These are phyloP conservation scores for Linnemannia hyalina DNA, from an alignment of 192 early-diverging fungal genomes.

Conservation along the genomic window DNA sequence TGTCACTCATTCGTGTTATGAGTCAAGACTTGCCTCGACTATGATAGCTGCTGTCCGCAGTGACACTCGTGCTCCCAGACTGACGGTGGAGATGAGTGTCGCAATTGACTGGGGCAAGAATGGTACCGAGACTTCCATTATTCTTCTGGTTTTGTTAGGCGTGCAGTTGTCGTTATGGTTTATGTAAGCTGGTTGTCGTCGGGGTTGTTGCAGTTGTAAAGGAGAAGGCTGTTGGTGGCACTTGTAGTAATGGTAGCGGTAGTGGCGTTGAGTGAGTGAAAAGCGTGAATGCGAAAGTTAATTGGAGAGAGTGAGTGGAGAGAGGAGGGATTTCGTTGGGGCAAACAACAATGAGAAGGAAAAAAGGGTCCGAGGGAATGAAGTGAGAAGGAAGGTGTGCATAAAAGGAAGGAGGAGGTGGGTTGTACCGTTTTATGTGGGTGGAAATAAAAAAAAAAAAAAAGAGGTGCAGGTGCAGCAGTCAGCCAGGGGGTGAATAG, in stretches of 20 bases:
- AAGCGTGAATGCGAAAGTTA: neutral
- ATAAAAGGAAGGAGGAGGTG: neutral
- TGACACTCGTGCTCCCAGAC: slow-evolving; percentile 71
- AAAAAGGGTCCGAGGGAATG: slow-evolving; percentile 3
- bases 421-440: neutral
- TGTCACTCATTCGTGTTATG: neutral
- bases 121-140: slow-evolving; percentile 56
- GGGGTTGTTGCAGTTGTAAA: neutral
- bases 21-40: slow-evolving; percentile 61
- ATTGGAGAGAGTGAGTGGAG: neutral
- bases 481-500: neutral
- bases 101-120: slow-evolving; percentile 72
- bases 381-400: neutral
- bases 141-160: neutral
- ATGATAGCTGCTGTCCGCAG: slow-evolving; percentile 69
- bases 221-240: neutral
- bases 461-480: neutral
- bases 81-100: slow-evolving; percentile 69
- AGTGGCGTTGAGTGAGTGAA: neutral
- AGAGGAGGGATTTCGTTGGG: slow-evolving; percentile 7
- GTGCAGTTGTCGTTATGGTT: neutral
- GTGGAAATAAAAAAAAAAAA: neutral
- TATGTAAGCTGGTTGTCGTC: neutral
- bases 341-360: neutral
- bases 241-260: neutral